These are phyloP conservation scores for Hansfordia pulvinata DNA, from an alignment of 2,329 filamentous ascomycete species.

Conservation along the genomic window DNA sequence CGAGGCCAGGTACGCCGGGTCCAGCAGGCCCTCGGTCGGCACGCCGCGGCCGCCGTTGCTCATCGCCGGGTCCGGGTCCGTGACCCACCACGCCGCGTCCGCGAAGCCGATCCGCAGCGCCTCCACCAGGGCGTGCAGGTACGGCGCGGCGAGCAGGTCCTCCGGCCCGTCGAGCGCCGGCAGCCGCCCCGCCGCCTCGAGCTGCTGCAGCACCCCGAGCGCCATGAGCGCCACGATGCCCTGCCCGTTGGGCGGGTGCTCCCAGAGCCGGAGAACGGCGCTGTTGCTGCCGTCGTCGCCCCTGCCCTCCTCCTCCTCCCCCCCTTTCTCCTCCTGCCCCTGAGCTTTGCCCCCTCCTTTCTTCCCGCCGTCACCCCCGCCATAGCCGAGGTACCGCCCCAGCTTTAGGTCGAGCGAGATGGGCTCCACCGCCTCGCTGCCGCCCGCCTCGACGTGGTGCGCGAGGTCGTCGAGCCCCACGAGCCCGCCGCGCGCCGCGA, in stretches of 20 bases:
- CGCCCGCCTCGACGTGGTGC: conserved; percentile 50
- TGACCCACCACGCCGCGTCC: conserved; percentile 80
- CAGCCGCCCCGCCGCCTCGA: conserved; percentile 65
- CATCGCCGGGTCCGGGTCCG: conserved; percentile 75
- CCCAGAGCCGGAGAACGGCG: conserved; percentile 90
- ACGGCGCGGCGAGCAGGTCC: conserved; percentile 72
- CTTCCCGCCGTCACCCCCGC: too few species aligned
- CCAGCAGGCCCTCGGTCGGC: conserved; percentile 57
- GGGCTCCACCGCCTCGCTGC: conserved; percentile 70
- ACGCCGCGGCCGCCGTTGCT: conserved; percentile 55
- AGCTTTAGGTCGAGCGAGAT: too few species aligned
- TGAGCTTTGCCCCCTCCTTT: conserved; percentile 30
- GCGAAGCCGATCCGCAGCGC: conserved; percentile 79
- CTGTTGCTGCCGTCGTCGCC: conserved; percentile 35
- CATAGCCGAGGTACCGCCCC: too few species aligned
- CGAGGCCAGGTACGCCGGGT: conserved; percentile 58
- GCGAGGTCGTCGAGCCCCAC: conserved; percentile 69
- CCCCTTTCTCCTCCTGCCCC: too few species aligned
- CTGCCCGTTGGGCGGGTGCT: conserved; percentile 93
- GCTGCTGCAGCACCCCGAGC: conserved; percentile 76
- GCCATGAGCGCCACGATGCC: conserved; percentile 93
- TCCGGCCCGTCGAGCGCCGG: conserved; percentile 50
- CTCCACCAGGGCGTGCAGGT: conserved; percentile 81
- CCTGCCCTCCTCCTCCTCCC: conserved; percentile 16
- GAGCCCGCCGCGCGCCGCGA: conserved; percentile 62